phyloP scores from a whole-genome alignment of 2,329 filamentous ascomycete genomes.

The Ceratocystis colombiana region DNA sequence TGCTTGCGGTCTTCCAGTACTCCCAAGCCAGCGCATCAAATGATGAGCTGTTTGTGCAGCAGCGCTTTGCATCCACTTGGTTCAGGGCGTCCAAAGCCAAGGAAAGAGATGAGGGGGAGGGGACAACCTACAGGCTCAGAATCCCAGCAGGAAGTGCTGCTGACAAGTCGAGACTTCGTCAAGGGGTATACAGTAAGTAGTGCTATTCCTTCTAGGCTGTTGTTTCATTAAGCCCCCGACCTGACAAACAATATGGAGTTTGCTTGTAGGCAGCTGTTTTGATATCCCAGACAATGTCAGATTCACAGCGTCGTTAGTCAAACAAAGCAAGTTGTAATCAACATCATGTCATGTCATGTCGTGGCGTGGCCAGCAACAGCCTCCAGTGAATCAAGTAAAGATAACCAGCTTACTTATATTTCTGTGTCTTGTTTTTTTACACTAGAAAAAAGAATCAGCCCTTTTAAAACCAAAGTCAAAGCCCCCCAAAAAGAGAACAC shows the following conservation, averaged over 20 bases:
- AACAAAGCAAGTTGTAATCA: background rate
- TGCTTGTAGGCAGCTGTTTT: background rate
- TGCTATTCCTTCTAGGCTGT: background rate
- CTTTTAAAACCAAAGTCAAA: background rate
- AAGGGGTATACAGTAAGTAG: background rate
- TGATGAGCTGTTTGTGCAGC: constrained; percentile 2
- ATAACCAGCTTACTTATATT: too few species aligned
- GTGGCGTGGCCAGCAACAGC: too few species aligned
- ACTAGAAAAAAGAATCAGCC: background rate
- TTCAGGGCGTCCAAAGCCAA: too few species aligned
- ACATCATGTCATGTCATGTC: too few species aligned
- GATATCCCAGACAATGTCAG: background rate
- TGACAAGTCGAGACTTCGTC: background rate
- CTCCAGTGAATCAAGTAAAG: too few species aligned
- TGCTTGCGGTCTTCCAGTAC: too few species aligned
- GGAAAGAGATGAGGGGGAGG: too few species aligned
- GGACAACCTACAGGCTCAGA: too few species aligned
- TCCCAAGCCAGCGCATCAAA: background rate
- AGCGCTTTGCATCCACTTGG: background rate
- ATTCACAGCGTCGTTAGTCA: background rate
- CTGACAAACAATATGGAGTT: too few species aligned
- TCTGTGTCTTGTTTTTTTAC: too few species aligned
- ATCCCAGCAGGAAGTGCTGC: background rate
- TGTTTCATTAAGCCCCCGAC: background rate
- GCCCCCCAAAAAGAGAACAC: background rate